Base-by-base conservation (phyloP, 1,284 basidiomycete species). In the Agroathelia rolfsii region DNA sequence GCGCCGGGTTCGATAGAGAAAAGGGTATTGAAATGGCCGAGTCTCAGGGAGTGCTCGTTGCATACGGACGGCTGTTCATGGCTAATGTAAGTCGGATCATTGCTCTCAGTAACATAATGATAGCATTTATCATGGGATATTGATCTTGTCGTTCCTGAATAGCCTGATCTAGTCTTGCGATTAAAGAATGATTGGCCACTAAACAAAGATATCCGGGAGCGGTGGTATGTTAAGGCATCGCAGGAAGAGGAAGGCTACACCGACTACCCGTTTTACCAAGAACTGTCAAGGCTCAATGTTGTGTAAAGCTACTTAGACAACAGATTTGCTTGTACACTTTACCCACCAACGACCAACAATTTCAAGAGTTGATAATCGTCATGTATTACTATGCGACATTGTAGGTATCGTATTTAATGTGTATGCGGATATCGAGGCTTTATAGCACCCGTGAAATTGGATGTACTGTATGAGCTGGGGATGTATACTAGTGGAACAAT, bases 61-160 rank as follows among this genome's bases (percentile, higher is more conserved):
- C 56, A 0, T 61, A 66, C 37, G 69, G 69, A 4, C 47, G 69
- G 14, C 49, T 47, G 39, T 72, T 62, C 44, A 67, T 69, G 36
- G 51, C 57, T 4, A 62, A 63, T 37, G 56, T 62, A 36, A 43
- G 58, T 40, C 30, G 21, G 2, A 5, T 27, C 19, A 11, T 30
- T n/a, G 11, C 16, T 23, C 16, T 14, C 11, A 25, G 13, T 15
- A 10, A 16, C 13, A 19, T 2, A 10, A 7, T 13, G 24, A 23
- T 18, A 6, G 29, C 15, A 12, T 14, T 21, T 21, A 21, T 12
- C 7, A 10, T 11, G 13, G 4, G 11, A 28, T 28, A 13, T 32
- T 27, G 6, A 6, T 5, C 13, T 24, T 12, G 17, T 18, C 27
- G 8, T 7, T 15, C 24, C 12, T 23, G 23, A 13, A 25, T 48